A percentile compares a stretch with the other conserved stretches of the same genome.
These are phyloP conservation scores for Sporothrix pseudoabietina DNA, from an alignment of 2,329 filamentous ascomycete genomes.

Conservation along the genomic window DNA sequence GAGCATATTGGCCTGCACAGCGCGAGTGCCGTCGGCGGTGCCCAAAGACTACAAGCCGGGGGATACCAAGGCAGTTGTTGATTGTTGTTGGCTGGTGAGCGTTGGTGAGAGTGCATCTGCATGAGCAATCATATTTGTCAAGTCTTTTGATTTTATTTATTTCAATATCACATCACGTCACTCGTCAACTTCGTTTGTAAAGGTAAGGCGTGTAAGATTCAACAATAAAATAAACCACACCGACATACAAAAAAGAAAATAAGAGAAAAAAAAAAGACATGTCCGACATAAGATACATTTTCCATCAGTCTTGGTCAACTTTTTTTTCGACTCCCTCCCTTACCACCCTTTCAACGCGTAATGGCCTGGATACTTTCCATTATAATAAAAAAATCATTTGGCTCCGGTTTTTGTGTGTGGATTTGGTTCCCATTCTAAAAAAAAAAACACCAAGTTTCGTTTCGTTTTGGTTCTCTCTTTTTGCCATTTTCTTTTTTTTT, in stretches of 20 bases:
- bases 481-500: slow-evolving; percentile 21
- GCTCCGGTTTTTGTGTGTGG: slow-evolving; percentile 8
- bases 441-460: slow-evolving; percentile 23
- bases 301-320: slow-evolving; percentile 17
- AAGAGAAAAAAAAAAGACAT: slow-evolving; percentile 16
- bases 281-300: slow-evolving; percentile 25
- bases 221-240: slow-evolving; percentile 22
- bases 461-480: slow-evolving; percentile 15
- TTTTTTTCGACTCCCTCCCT: slow-evolving; percentile 16
- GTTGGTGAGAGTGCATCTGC: neutral
- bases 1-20: slow-evolving; percentile 45
- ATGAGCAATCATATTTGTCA: neutral
- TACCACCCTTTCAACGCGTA: neutral
- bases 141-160: neutral
- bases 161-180: neutral
- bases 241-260: slow-evolving; percentile 22
- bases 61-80: neutral
- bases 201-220: slow-evolving; percentile 4
- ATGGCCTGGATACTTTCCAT: slow-evolving; percentile 15
- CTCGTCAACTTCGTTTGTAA: neutral
- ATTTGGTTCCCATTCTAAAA: slow-evolving; percentile 22
- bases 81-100: neutral
- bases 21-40: slow-evolving; percentile 39
- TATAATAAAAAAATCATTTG: slow-evolving; percentile 25
- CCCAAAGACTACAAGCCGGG: slow-evolving; percentile 43